Evolutionary conservation across 1,284 basidiomycete genomes (phyloP), one percentile per base, ranked within the genome.

Genomic region (Pholiota adiposa): DNA sequence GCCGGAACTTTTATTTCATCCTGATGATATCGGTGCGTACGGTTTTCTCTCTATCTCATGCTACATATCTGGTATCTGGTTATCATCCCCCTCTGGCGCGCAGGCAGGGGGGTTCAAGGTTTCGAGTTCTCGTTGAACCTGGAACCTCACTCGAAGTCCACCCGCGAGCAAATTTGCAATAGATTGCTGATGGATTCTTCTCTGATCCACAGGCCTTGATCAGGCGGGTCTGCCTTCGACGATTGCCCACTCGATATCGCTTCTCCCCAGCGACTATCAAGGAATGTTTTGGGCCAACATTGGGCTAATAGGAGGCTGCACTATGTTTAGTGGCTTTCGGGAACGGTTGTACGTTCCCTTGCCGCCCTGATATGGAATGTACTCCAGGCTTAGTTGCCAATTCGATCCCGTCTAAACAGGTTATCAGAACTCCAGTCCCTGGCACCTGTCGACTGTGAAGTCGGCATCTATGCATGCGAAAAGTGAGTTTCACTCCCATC

Each of bases 221-320:
- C 95, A 97, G 71, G 81, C 83, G 18, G 94, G 95, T 0, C 76
- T 98, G 16, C 81, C 93, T 23, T 83, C 84, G 57, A 87, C 90
- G 4, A 85, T 97, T 57, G 89, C 90, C 34, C 71, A 84, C 58
- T 88, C 90, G 58, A 94, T 98, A 69, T 79, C 82, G 0, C 75
- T 82, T 33, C 83, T 96, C 61, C 92, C 92, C 0, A 78, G 83
- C 51, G 92, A 94, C 67, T 68, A 96, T 34, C 92, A 88, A 65
- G 94, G 93, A 25, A 86, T 97, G 87, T 95, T 95, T 74, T 98
- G 95, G 95, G 86, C 87, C 38, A 94, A 98, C 72, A 94, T 98
- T 63, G 90, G 93, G 4, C 77, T 97, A 60, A 85, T 95, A 64
- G 96, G 96, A 53, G 96, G 96, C 6, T 89, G 86, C 69, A 86